Conservation (phyloP, 495 filamentous ascomycete genomes). For the Penicillium turbatum region DNA sequence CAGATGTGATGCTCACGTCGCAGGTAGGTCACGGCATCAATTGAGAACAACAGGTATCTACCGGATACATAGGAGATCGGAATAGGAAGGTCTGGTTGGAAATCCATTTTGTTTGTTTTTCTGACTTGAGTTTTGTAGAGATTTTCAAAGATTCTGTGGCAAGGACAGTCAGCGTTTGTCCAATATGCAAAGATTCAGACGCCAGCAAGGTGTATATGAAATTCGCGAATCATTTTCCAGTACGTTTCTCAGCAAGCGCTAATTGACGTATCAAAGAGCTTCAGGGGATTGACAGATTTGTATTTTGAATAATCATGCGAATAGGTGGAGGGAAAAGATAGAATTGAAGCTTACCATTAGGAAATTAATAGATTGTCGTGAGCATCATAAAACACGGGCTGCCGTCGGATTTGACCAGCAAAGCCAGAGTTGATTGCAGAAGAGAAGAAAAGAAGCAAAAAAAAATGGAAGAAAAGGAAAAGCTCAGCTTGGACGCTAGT, state of each 20-base stretch:
- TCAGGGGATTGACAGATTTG: conserved; percentile 93
- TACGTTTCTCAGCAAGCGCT: conserved; percentile 50
- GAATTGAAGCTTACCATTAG: conserved; percentile 34
- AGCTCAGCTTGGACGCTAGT: conserved; percentile 22
- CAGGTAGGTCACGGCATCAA: conserved; percentile 74
- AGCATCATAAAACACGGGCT: not conserved
- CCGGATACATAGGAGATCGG: conserved; percentile 78
- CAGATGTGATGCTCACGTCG: conserved; percentile 80
- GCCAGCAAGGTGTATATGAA: not conserved
- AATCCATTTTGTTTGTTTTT: conserved; percentile 31
- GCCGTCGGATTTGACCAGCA: conserved; percentile 34
- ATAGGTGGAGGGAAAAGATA: conserved; percentile 6
- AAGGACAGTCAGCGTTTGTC: conserved; percentile 4
- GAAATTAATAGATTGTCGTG: conserved; percentile 13
- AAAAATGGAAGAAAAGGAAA: conserved; percentile 19
- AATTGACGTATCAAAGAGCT: conserved; percentile 43
- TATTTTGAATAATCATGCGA: conserved; percentile 68
- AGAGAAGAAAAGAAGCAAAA: conserved; percentile 12
- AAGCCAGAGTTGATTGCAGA: conserved; percentile 23
- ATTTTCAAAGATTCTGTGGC: conserved; percentile 15
- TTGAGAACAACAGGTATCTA: conserved; percentile 86
- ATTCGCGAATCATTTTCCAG: conserved; percentile 36
- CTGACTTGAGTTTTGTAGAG: conserved; percentile 1
- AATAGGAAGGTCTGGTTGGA: conserved; percentile 51
- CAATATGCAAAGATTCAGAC: not conserved